Percentiles rank a stretch among this genome's conserved stretches.
These are phyloP conservation scores for Lentinula guzmanii DNA, from an alignment of 768 basidiomycete species.

Conservation along the genomic window DNA sequence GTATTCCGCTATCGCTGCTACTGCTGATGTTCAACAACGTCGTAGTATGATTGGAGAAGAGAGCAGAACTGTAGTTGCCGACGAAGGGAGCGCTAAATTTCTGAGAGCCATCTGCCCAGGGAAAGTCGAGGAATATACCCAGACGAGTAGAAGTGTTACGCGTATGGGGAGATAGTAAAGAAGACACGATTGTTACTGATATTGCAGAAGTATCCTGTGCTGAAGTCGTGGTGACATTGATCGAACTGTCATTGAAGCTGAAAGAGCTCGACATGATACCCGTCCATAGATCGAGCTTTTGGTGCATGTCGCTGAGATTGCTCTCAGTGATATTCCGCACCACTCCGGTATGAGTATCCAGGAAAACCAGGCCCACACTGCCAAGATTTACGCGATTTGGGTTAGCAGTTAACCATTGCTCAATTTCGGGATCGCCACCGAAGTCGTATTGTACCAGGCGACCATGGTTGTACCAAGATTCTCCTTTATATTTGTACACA, in stretches of 20 bases:
- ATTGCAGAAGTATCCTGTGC: slow-evolving; percentile 34
- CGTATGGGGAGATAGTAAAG: slow-evolving; percentile 26
- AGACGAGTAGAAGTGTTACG: slow-evolving; percentile 15
- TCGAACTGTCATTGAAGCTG: slow-evolving; percentile 23
- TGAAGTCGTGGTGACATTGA: slow-evolving; percentile 34
- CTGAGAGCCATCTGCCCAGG: slow-evolving; percentile 51
- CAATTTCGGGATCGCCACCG: slow-evolving; percentile 34
- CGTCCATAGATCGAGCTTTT: slow-evolving; percentile 51
- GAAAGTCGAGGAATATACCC: slow-evolving; percentile 51
- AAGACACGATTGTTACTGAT: slow-evolving; percentile 32
- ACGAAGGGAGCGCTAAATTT: slow-evolving; percentile 59
- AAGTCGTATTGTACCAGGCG: slow-evolving; percentile 45
- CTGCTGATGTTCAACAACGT: slow-evolving; percentile 16
- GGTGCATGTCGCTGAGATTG: slow-evolving; percentile 27
- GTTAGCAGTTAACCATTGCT: slow-evolving; percentile 53
- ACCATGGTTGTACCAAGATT: slow-evolving; percentile 46
- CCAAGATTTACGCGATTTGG: slow-evolving; percentile 55
- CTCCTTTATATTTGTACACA: slow-evolving; percentile 40
- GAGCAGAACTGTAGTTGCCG: slow-evolving; percentile 34
- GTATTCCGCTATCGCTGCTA: slow-evolving; percentile 7
- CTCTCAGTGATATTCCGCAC: slow-evolving; percentile 27
- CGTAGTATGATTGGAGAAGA: slow-evolving; percentile 43
- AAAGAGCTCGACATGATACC: slow-evolving; percentile 45
- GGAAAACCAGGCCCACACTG: slow-evolving; percentile 40
- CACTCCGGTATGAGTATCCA: slow-evolving; percentile 17